Percentiles rank a stretch among this genome's conserved stretches.
Conservation (phyloP, 805 yeast genomes). For the Candida hispaniensis region DNA sequence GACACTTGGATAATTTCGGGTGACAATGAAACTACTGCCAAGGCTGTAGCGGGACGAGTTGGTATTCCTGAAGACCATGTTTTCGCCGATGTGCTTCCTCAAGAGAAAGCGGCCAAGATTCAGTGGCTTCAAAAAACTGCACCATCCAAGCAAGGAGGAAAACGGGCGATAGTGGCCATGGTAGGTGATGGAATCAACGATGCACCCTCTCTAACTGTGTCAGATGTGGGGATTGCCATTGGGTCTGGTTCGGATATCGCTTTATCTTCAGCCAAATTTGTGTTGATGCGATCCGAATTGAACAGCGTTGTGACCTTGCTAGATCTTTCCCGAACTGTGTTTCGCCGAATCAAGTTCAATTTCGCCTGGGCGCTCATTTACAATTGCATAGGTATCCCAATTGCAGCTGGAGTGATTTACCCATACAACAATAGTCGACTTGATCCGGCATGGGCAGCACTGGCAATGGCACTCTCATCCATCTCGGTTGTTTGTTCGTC, state of each 20-base stretch:
- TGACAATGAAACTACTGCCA: conserved; percentile 57
- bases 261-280: conserved; percentile 62
- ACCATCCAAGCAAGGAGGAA: conserved; percentile 15
- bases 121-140: conserved; percentile 39
- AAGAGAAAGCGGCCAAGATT: conserved; percentile 55
- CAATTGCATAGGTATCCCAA: conserved; percentile 75
- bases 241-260: conserved; percentile 73
- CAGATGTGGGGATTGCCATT: conserved; percentile 69
- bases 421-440: conserved; percentile 62
- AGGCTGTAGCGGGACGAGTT: conserved; percentile 51
- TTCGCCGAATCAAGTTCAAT: conserved; percentile 64
- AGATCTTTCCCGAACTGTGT: conserved; percentile 60
- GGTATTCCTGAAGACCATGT: conserved; percentile 45
- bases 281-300: conserved; percentile 43
- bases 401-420: conserved; percentile 85
- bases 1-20: conserved; percentile 71
- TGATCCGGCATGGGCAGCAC: conserved; percentile 83
- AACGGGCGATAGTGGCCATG: conserved; percentile 49
- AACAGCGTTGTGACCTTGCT: conserved; percentile 45
- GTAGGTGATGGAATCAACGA: conserved; percentile 80
- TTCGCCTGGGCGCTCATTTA: conserved; percentile 81
- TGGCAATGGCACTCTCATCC: conserved; percentile 88
- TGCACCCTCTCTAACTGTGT: conserved; percentile 66
- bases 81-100: conserved; percentile 63
- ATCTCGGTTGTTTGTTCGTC: conserved; percentile 81